phyloP scores from a whole-genome alignment of 768 basidiomycete genomes.

The Lactarius sanguifluus region DNA sequence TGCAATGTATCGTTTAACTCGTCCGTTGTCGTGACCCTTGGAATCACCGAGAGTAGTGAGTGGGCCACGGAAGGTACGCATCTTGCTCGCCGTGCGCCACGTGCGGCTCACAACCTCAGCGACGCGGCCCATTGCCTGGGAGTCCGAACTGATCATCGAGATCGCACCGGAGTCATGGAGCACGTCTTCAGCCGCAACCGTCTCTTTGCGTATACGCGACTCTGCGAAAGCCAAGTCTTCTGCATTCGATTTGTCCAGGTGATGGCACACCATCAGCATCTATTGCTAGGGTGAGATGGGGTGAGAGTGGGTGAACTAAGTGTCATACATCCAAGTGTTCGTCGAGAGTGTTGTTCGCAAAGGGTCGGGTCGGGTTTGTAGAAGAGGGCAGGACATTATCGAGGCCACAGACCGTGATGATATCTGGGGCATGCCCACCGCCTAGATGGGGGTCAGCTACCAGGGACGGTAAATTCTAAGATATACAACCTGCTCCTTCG shows the following conservation, averaged over 20 bases:
- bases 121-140: constrained; percentile 98
- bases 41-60: constrained; percentile 66
- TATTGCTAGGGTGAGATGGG: constrained; percentile 35
- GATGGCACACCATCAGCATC: constrained; percentile 99
- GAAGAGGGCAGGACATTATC: constrained; percentile 93
- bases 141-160: constrained; percentile 94
- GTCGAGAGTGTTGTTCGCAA: constrained; percentile 85
- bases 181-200: constrained; percentile 96
- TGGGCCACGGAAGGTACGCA: constrained; percentile 78
- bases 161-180: constrained; percentile 92
- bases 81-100: constrained; percentile 97
- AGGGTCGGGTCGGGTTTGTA: constrained; percentile 96
- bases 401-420: constrained; percentile 92
- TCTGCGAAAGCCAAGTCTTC: constrained; percentile 97
- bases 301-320: constrained; percentile 1
- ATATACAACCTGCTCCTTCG: constrained; percentile 80
- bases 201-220: constrained; percentile 94
- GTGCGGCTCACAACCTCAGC: constrained; percentile 92
- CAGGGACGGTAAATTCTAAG: neutral
- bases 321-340: constrained; percentile 90
- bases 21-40: constrained; percentile 72
- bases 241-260: constrained; percentile 85
- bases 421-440: constrained; percentile 96
- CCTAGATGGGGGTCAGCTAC: constrained; percentile 42
- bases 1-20: constrained; percentile 92